These are phyloP conservation scores for Wickerhamiella musiphila DNA, from an alignment of 805 yeast genomes.

Conservation along the genomic window DNA sequence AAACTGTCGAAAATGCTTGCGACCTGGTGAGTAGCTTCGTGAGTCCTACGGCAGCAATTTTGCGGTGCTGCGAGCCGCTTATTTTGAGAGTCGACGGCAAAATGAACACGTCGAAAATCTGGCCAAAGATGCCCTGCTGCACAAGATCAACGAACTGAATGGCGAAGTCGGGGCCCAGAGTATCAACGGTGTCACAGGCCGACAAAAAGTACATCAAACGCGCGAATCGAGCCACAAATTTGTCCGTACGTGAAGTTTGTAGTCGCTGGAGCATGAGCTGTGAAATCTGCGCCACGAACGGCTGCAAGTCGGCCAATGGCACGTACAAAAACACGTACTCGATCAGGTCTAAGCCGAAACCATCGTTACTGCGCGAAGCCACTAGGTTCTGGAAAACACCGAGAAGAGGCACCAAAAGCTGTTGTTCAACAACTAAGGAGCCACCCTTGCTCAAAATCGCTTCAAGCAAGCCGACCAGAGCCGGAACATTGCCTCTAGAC, in stretches of 20 bases:
- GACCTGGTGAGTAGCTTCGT: slow-evolving; percentile 27
- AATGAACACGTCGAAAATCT: slow-evolving; percentile 18
- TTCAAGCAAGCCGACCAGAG: slow-evolving; percentile 62
- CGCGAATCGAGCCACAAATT: slow-evolving; percentile 53
- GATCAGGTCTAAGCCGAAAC: slow-evolving; percentile 68
- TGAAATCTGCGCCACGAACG: slow-evolving; percentile 54
- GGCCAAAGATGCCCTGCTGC: slow-evolving; percentile 23
- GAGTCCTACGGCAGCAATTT: slow-evolving; percentile 32
- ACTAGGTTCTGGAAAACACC: slow-evolving; percentile 95
- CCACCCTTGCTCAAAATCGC: slow-evolving; percentile 38
- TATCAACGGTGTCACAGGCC: slow-evolving; percentile 23
- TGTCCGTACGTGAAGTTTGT: slow-evolving; percentile 67
- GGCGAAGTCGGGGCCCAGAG: slow-evolving; percentile 37
- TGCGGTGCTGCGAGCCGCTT: slow-evolving; percentile 28
- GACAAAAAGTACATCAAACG: slow-evolving; percentile 42
- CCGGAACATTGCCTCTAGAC: slow-evolving; percentile 81
- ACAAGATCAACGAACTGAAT: slow-evolving; percentile 27
- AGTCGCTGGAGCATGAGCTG: slow-evolving; percentile 62
- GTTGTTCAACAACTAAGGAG: slow-evolving; percentile 25
- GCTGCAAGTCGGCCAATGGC: slow-evolving; percentile 32
- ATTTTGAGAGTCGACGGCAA: slow-evolving; percentile 22
- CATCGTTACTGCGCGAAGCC: slow-evolving; percentile 68
- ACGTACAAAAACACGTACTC: slow-evolving; percentile 47
- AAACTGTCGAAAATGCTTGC: slow-evolving; percentile 24
- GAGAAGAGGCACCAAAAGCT: slow-evolving; percentile 50